Base-by-base conservation (phyloP, 75 land plant species). In the Picea sitchensis region DNA sequence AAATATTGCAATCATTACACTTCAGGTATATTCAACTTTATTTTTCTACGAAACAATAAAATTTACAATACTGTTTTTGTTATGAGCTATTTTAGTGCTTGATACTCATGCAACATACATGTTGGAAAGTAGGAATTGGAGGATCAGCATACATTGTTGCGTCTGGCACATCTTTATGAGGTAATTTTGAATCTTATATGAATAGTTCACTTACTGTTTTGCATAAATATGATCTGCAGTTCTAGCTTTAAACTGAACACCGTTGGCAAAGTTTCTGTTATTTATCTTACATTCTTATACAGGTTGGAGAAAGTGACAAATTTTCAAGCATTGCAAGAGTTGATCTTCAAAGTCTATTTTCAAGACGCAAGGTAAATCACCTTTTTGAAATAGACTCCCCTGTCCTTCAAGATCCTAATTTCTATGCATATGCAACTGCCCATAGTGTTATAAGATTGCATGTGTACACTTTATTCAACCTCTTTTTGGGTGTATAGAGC, bases 141-240 rank as follows among this genome's bases (percentile, higher is more conserved):
- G 34, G 80, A 85, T 64, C 62, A 62, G 61, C 54, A 61, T 61
- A 81, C 85, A 44, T 78, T 85, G 54, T 36, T 85, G 41, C 80
- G 87, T 34, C 81, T 85, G n/a, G 87, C 86, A 21, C 82, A 85
- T 57, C 71, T 85, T 56, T 85, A 79, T 54, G 87, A 85, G 87
- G 87, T 85, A 71, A 59, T 32, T 8, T 36, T 71, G 74, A 41
- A 71, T 71, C 44, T 34, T 71, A n/a, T 44, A 44, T 44, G 12
- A 44, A 44, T 21, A 6, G 9, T 41, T 41, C 13, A 12, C n/a
- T 71, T 44, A 41, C 44, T n/a, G 41, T 71, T 71, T 44, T 71
- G 9, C 21, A 44, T 18, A 71, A 15, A 36, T 17, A 67, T 34
- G 71, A 34, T 67, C 69, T 69, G 73, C 26, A 51, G 12, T 51